Conservation (phyloP, 2,329 filamentous ascomycete species). For the Raffaelea arxii region DNA sequence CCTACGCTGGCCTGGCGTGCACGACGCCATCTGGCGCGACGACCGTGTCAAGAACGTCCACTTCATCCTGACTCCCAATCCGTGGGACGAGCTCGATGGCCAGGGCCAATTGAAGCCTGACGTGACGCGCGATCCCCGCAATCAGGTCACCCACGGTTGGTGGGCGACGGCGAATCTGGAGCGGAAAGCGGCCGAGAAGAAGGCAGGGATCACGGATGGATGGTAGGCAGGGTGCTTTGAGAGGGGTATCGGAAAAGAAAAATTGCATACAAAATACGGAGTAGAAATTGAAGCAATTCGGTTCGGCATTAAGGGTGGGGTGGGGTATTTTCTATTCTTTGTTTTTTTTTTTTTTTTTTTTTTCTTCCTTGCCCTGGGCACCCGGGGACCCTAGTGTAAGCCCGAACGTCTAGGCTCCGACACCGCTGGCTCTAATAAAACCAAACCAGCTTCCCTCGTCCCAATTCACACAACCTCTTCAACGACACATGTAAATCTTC, state of each 20-base stretch:
- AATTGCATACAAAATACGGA: neutral
- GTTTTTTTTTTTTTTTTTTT: too few relatives aligned
- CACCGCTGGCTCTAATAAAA: conserved; percentile 6
- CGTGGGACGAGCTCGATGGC: conserved; percentile 45
- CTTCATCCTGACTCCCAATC: conserved; percentile 50
- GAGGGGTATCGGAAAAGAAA: neutral
- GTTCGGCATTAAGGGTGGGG: too few relatives aligned
- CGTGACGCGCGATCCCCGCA: conserved; percentile 21
- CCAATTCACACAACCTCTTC: neutral
- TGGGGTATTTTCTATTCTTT: too few relatives aligned
- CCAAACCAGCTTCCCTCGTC: neutral
- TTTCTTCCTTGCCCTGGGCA: too few relatives aligned
- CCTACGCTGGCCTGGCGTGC: conserved; percentile 36
- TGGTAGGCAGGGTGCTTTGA: conserved; percentile 6
- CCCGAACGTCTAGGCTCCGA: conserved; percentile 5
- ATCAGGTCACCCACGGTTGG: conserved; percentile 43
- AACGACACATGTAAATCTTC: neutral
- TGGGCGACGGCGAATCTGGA: conserved; percentile 41
- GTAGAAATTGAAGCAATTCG: neutral
- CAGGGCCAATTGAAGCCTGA: conserved; percentile 27
- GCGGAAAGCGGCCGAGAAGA: conserved; percentile 12
- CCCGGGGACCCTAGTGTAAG: conserved; percentile 10
- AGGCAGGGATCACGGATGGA: conserved; percentile 11
- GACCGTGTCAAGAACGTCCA: conserved; percentile 50
- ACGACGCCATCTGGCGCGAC: conserved; percentile 47